Percentiles rank a stretch among this genome's conserved stretches.
Conservation (phyloP, 352 stramenopile genomes). For the Peronospora belbahrii region DNA sequence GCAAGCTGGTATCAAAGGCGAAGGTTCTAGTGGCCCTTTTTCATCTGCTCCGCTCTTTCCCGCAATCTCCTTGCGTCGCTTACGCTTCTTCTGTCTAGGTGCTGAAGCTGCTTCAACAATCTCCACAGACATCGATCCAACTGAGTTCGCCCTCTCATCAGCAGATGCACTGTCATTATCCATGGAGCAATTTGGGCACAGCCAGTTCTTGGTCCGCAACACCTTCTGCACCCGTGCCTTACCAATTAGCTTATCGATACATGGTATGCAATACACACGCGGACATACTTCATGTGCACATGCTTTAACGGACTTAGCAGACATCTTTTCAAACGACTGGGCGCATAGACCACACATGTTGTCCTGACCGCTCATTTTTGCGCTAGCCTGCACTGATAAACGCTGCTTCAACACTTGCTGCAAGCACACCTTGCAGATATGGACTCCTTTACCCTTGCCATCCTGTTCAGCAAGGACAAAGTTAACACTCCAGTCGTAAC, state of each 20-base stretch:
- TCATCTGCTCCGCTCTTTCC: slow-evolving; percentile 18
- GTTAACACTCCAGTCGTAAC: neutral
- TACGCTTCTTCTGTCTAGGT: slow-evolving; percentile 41
- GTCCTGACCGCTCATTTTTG: slow-evolving; percentile 10
- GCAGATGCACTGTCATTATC: slow-evolving; percentile 5
- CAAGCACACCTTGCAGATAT: slow-evolving; percentile 63
- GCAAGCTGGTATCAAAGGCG: neutral
- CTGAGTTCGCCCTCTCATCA: neutral
- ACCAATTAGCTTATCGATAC: slow-evolving; percentile 54
- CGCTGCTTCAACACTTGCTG: slow-evolving; percentile 40
- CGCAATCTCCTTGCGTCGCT: slow-evolving; percentile 25
- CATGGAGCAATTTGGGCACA: slow-evolving; percentile 55
- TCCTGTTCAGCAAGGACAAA: slow-evolving; percentile 27
- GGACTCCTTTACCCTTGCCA: slow-evolving; percentile 34
- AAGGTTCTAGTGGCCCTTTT: neutral
- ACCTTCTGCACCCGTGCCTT: slow-evolving; percentile 50
- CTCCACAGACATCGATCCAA: neutral
- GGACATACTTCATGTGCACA: slow-evolving; percentile 42
- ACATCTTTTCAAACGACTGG: slow-evolving; percentile 17
- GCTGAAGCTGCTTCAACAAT: neutral
- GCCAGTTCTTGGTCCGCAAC: slow-evolving; percentile 46
- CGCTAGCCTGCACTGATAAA: slow-evolving; percentile 8
- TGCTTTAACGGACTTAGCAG: slow-evolving; percentile 26
- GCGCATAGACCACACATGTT: slow-evolving; percentile 47
- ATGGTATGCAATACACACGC: slow-evolving; percentile 47